A percentile compares a stretch with the other conserved stretches of the same genome.
Conservation (phyloP, 495 filamentous ascomycete species). For the Cenococcum geophilum region DNA sequence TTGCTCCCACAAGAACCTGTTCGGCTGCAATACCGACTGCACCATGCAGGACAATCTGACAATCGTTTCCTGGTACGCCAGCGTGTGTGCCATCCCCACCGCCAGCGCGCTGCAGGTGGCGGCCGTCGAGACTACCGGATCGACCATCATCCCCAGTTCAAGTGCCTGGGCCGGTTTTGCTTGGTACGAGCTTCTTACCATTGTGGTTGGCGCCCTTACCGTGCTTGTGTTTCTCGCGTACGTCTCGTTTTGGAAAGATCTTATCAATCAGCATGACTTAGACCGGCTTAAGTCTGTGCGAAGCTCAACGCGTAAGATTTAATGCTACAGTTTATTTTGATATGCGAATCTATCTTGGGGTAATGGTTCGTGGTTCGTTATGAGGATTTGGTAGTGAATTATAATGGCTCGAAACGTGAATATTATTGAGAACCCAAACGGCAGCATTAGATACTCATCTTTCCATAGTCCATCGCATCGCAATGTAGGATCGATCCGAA, state of each 20-base stretch:
- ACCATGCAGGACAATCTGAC: not conserved
- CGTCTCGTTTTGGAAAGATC: not conserved
- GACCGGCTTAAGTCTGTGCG: not conserved
- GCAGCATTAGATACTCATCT: not conserved
- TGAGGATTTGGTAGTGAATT: not conserved
- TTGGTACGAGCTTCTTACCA: not conserved
- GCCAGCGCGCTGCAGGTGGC: not conserved
- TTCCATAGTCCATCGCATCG: not conserved
- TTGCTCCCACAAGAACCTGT: not conserved
- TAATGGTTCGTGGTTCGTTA: not conserved
- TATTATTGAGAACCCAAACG: not conserved
- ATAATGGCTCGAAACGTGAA: not conserved
- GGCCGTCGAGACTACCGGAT: not conserved
- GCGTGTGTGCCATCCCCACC: not conserved
- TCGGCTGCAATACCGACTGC: slow-evolving; percentile 2
- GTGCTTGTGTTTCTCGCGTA: not conserved
- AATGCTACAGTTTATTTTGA: not conserved
- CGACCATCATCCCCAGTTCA: not conserved
- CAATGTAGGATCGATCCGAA: not conserved
- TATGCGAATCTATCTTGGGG: not conserved
- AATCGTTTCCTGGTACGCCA: not conserved
- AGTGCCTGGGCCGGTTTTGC: not conserved
- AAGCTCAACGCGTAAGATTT: not conserved
- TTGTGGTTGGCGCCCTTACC: not conserved
- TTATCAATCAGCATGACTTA: not conserved